phyloP scores from a whole-genome alignment of 2,329 filamentous ascomycete genomes.

The Tolypocladium sp. region DNA sequence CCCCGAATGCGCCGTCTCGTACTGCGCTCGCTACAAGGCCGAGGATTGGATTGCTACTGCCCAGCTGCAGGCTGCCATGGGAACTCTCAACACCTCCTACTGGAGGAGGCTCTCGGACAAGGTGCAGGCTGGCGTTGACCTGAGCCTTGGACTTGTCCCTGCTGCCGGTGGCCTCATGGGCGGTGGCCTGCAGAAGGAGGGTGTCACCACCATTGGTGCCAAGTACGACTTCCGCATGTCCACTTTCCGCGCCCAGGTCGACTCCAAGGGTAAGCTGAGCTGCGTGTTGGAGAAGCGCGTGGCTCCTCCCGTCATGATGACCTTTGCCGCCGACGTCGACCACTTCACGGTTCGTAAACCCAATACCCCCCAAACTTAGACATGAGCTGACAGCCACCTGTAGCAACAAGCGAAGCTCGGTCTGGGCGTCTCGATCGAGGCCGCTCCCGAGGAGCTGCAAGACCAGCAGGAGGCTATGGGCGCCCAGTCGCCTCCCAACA shows the following conservation, averaged over 20 bases:
- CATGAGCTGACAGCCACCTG: slow-evolving; percentile 17
- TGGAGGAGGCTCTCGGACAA: slow-evolving; percentile 90
- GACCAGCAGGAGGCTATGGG: slow-evolving; percentile 64
- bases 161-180: slow-evolving; percentile 65
- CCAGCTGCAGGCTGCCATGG: slow-evolving; percentile 74
- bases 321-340: slow-evolving; percentile 93
- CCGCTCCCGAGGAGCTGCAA: slow-evolving; percentile 75
- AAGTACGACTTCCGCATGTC: slow-evolving; percentile 98
- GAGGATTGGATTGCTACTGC: slow-evolving; percentile 88
- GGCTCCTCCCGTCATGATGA: slow-evolving; percentile 83
- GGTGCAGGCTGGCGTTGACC: slow-evolving; percentile 91
- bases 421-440: slow-evolving; percentile 85
- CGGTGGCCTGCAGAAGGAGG: slow-evolving; percentile 69
- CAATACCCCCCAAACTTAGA: not conserved
- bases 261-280: slow-evolving; percentile 88
- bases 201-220: slow-evolving; percentile 80
- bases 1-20: slow-evolving; percentile 85
- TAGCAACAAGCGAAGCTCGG: slow-evolving; percentile 95
- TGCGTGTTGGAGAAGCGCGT: slow-evolving; percentile 94
- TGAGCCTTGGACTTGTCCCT: slow-evolving; percentile 75
- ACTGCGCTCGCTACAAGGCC: slow-evolving; percentile 85
- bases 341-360: slow-evolving; percentile 71
- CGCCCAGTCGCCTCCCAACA: slow-evolving; percentile 42
- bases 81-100: slow-evolving; percentile 83
- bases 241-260: slow-evolving; percentile 90